Evolutionary conservation across 495 filamentous ascomycete genomes (phyloP), one percentile per base, ranked within the genome.

Genomic region (Patellaria atrata): DNA sequence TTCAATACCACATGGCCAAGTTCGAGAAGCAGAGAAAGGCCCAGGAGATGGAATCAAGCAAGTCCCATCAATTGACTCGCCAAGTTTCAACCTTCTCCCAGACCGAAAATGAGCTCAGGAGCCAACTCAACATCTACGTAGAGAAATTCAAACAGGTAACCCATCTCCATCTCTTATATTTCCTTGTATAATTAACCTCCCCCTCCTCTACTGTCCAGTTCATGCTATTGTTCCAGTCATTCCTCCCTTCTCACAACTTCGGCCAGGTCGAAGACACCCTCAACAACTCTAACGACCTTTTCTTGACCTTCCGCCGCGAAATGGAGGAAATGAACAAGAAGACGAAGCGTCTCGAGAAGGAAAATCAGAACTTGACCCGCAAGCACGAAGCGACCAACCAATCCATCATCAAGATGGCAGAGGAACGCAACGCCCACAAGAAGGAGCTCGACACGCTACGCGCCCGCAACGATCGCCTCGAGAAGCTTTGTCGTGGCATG

Each of bases 321-420:
- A 96, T 97, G 91, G 89, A 97, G 59, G 89, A 96, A 53, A 96
- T 96, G 91, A 93, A 85, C 0, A 94, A 94, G 63, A 96, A 96
- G 64, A 94, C 89, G 3, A 94, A 96, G 56, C 77, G 89, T 11
- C 66, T 97, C 17, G 89, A 97, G 55, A 92, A 93, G 54, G 91
- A 97, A 51, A 97, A 97, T 47, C 73, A 85, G 42, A 78, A 72
- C 20, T 72, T 92, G 22, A 91, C 82, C 37, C 71, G 89, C 36
- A 96, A 94, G 57, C 85, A 94, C 51, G 83, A 94, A 44, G 71
- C 80, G 23, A 91, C 87, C 6, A 93, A 87, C 48, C 77, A 76
- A 42, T 96, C 94, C 55, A 94, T 97, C 51, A 66, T 94, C 21
- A 80, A 93, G 58, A 94, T 97, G 91, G 89, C 89, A 5, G 89